Percentiles rank a stretch among this genome's conserved stretches.
phyloP scores from a whole-genome alignment of 1,284 basidiomycete species.

The Ustilago tritici region DNA sequence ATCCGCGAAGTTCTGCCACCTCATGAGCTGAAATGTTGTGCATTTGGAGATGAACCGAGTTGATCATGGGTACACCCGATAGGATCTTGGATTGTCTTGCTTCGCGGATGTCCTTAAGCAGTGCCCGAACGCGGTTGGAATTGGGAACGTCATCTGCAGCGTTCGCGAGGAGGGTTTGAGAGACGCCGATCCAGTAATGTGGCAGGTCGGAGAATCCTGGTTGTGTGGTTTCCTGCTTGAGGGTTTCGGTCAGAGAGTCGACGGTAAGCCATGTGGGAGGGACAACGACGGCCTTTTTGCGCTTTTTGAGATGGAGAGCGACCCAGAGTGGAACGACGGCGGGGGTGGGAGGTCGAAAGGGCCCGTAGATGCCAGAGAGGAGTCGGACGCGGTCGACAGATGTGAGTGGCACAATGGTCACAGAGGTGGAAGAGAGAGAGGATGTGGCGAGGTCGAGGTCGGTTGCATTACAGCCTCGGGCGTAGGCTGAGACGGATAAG shows the following conservation, averaged over 20 bases:
- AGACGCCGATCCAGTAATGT: constrained; percentile 66
- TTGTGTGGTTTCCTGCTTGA: constrained; percentile 63
- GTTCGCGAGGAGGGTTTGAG: constrained; percentile 18
- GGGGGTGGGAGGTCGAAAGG: constrained; percentile 86
- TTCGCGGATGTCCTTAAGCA: constrained; percentile 93
- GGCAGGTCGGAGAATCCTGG: constrained; percentile 67
- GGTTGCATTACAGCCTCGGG: constrained; percentile 15
- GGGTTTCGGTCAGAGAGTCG: constrained; percentile 79
- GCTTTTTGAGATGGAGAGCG: constrained; percentile 89
- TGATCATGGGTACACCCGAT: constrained; percentile 76
- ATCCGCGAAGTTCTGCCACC: constrained; percentile 63
- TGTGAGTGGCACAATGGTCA: constrained; percentile 62
- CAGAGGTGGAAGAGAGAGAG: constrained; percentile 41
- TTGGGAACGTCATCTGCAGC: constrained; percentile 88
- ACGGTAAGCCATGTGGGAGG: constrained; percentile 88
- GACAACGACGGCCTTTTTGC: constrained; percentile 91
- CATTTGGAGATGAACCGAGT: constrained; percentile 73
- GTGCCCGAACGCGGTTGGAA: constrained; percentile 81
- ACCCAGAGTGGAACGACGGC: constrained; percentile 91
- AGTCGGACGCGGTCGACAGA: constrained; percentile 65
- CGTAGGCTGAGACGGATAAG: constrained; percentile 24
- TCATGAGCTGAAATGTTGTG: constrained; percentile 67
- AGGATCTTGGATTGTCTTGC: constrained; percentile 92
- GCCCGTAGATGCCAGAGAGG: constrained; percentile 77
- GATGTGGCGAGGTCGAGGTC: constrained; percentile 55